Percentiles rank a stretch among this genome's conserved stretches.
phyloP scores from a whole-genome alignment of 352 stramenopile genomes.

The Discostella stelligera region DNA sequence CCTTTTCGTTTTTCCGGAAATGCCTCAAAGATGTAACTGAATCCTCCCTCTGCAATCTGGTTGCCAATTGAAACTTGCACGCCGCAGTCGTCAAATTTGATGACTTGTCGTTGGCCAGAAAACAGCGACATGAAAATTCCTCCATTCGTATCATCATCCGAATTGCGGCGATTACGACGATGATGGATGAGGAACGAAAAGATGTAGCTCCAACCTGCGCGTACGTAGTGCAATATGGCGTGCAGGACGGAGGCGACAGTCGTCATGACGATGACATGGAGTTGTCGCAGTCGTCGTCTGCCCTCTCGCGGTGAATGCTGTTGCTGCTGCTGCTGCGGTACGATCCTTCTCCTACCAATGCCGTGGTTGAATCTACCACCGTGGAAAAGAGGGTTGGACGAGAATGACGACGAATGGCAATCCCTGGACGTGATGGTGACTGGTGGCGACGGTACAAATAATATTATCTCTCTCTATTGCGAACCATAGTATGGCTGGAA shows the following conservation, averaged over 20 bases:
- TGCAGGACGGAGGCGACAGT: not conserved
- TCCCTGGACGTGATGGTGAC: not conserved
- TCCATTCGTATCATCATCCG: not conserved
- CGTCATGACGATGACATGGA: not conserved
- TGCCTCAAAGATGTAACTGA: conserved; percentile 62
- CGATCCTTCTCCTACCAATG: not conserved
- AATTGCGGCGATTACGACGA: conserved; percentile 1
- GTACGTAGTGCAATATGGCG: conserved; percentile 5
- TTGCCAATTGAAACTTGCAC: conserved; percentile 45
- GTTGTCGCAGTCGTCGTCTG: not conserved
- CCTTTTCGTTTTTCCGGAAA: conserved; percentile 3
- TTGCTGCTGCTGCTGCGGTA: not conserved
- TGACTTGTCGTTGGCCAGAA: not conserved
- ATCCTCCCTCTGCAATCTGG: conserved; percentile 73
- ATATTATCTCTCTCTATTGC: too few relatives aligned
- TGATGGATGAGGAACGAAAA: conserved; percentile 6
- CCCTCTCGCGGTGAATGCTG: too few relatives aligned
- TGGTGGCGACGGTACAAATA: not conserved
- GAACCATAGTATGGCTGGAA: too few relatives aligned
- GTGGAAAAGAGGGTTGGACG: not conserved
- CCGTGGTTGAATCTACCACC: not conserved
- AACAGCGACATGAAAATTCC: not conserved
- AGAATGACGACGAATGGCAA: not conserved
- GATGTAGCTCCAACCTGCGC: conserved; percentile 3
- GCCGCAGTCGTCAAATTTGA: conserved; percentile 36